phyloP scores from a whole-genome alignment of 2,329 filamentous ascomycete species.

The Plenodomus biglobosus region DNA sequence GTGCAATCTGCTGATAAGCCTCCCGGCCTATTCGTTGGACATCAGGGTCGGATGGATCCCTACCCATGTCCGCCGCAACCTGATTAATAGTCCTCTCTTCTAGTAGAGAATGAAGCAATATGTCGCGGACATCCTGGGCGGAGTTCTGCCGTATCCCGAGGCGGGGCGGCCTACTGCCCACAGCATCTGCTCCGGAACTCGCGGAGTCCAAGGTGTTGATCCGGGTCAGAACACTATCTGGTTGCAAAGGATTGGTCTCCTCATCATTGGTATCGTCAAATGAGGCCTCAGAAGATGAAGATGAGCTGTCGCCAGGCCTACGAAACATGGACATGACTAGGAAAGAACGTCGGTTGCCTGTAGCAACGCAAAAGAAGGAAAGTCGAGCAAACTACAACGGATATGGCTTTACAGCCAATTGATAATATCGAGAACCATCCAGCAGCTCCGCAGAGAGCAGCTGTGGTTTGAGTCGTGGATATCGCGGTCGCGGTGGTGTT shows the following conservation, averaged over 20 bases:
- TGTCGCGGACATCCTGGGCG: conserved; percentile 36
- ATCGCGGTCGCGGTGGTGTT: conserved; percentile 10
- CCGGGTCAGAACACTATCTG: conserved; percentile 27
- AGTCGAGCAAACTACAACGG: not conserved
- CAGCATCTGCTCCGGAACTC: conserved; percentile 15
- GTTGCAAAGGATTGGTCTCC: conserved; percentile 11
- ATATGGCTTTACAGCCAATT: conserved; percentile 1
- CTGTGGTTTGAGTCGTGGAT: not conserved
- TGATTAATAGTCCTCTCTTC: conserved; percentile 49
- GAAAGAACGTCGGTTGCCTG: not conserved
- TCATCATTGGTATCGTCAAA: conserved; percentile 26
- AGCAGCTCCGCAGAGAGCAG: not conserved
- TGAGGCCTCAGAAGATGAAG: conserved; percentile 26
- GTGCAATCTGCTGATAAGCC: conserved; percentile 45
- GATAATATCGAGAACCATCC: conserved; percentile 1
- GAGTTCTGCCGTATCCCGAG: conserved; percentile 25
- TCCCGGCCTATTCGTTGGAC: conserved; percentile 41
- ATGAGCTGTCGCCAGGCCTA: conserved; percentile 37
- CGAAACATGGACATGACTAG: conserved; percentile 39
- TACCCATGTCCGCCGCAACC: conserved; percentile 42
- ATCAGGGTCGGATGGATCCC: conserved; percentile 37
- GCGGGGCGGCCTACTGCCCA: conserved; percentile 12
- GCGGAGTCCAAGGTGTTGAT: conserved; percentile 34
- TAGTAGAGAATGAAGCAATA: conserved; percentile 50
- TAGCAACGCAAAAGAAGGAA: not conserved